phyloP scores from a whole-genome alignment of 1,284 basidiomycete species.

The Pulveroboletus sp. region DNA sequence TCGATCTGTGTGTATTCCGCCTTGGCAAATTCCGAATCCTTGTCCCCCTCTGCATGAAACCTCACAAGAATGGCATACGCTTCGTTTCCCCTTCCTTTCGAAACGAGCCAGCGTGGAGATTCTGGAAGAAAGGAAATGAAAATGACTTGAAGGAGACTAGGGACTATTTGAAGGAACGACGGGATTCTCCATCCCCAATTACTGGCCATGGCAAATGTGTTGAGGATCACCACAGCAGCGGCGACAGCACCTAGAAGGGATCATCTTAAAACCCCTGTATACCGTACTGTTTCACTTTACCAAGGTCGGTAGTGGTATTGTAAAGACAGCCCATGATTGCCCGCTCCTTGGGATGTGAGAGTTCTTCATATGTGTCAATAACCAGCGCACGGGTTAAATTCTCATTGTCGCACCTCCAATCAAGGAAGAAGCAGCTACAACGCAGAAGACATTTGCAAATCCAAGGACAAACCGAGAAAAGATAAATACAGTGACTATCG shows the following conservation, averaged over 20 bases:
- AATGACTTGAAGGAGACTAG: conserved; percentile 41
- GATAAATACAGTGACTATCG: conserved; percentile 7
- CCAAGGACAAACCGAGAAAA: conserved; percentile 11
- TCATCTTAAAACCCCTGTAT: neutral
- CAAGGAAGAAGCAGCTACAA: conserved; percentile 14
- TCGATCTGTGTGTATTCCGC: conserved; percentile 11
- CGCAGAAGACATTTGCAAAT: conserved; percentile 1
- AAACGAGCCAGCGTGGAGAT: conserved; percentile 52
- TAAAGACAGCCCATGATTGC: neutral
- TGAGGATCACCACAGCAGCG: conserved; percentile 41
- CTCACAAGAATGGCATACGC: neutral
- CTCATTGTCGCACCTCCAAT: conserved; percentile 4
- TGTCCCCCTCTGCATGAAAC: neutral
- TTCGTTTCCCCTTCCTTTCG: neutral
- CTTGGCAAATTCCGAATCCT: neutral
- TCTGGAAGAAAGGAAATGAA: conserved; percentile 31
- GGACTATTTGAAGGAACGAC: conserved; percentile 27
- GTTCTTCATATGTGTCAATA: neutral
- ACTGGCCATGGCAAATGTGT: conserved; percentile 48
- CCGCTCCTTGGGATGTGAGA: conserved; percentile 3
- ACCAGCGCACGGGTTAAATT: neutral
- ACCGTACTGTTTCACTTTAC: neutral
- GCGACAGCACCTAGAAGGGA: neutral
- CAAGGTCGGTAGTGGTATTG: neutral
- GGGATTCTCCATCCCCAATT: conserved; percentile 43